Conservation (phyloP, 148 eudicot genomes). For the Fagopyrum tataricum region DNA sequence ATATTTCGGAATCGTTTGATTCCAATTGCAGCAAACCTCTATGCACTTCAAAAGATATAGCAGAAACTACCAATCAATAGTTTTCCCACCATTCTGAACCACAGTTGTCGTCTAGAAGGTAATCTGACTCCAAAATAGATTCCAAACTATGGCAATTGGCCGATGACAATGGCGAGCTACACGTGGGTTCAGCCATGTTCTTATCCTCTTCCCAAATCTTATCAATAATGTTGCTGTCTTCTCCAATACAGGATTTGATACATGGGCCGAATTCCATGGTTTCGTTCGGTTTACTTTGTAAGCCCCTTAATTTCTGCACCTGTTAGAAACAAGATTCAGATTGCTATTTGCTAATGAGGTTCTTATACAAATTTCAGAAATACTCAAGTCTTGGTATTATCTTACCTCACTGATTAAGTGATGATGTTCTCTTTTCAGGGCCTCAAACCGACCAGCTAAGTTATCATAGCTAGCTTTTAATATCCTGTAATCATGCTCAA, state of each 20-base stretch:
- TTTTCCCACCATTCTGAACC: conserved; percentile 9
- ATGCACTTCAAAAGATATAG: not conserved
- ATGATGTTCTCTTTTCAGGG: conserved; percentile 36
- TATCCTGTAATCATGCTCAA: conserved; percentile 35
- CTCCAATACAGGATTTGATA: not conserved
- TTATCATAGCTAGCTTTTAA: conserved; percentile 31
- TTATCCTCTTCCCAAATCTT: not conserved
- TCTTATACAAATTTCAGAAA: not conserved
- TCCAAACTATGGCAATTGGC: conserved; percentile 9
- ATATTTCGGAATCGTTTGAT: not conserved
- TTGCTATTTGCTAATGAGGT: not conserved
- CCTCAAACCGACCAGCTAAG: conserved; percentile 32
- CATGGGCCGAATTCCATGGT: not conserved
- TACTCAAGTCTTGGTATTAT: not conserved
- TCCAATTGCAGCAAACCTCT: not conserved
- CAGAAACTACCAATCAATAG: not conserved
- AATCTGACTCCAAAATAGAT: conserved; percentile 4
- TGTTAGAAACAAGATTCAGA: not conserved
- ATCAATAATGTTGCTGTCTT: not conserved
- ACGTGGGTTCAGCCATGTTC: not conserved
- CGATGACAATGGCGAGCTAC: conserved; percentile 8
- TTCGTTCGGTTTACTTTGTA: not conserved
- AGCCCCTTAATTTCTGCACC: conserved; percentile 6
- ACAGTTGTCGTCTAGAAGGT: not conserved
- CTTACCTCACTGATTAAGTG: conserved; percentile 33